These are phyloP conservation scores for Nothophoma quercina DNA, from an alignment of 2,329 filamentous ascomycete genomes.

Conservation along the genomic window DNA sequence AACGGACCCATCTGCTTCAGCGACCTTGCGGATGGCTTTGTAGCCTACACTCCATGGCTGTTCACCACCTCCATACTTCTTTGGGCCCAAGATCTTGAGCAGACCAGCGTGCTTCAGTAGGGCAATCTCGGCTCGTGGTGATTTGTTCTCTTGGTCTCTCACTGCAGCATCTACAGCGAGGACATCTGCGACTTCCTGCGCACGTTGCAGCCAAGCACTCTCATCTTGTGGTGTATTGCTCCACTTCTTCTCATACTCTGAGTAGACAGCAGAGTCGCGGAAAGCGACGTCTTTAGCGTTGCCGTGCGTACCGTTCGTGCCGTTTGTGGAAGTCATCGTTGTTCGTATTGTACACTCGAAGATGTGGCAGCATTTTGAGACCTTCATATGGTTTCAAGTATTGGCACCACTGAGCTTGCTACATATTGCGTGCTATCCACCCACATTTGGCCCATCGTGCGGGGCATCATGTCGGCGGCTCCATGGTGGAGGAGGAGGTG, in stretches of 20 bases:
- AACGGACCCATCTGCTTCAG: conserved; percentile 66
- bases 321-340: conserved; percentile 21
- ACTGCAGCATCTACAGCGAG: conserved; percentile 57
- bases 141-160: conserved; percentile 61
- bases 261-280: conserved; percentile 52
- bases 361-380: not conserved
- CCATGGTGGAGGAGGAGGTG: not conserved
- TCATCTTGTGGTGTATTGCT: conserved; percentile 50
- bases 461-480: not conserved
- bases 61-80: conserved; percentile 61
- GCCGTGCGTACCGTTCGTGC: conserved; percentile 19
- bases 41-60: conserved; percentile 65
- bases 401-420: conserved; percentile 1
- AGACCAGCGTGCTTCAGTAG: conserved; percentile 62
- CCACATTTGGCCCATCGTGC: conserved; percentile 6
- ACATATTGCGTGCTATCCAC: conserved; percentile 17
- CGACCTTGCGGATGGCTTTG: conserved; percentile 67
- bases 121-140: conserved; percentile 59
- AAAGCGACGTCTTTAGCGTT: conserved; percentile 23
- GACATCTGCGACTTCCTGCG: conserved; percentile 59
- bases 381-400: not conserved
- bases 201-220: conserved; percentile 58
- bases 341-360: no score
- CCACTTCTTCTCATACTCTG: conserved; percentile 50
- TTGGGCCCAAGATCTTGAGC: conserved; percentile 59